Percentiles rank a stretch among this genome's conserved stretches.
phyloP scores from a whole-genome alignment of 176 grass and related monocot species.

The Triticum turgidum region DNA sequence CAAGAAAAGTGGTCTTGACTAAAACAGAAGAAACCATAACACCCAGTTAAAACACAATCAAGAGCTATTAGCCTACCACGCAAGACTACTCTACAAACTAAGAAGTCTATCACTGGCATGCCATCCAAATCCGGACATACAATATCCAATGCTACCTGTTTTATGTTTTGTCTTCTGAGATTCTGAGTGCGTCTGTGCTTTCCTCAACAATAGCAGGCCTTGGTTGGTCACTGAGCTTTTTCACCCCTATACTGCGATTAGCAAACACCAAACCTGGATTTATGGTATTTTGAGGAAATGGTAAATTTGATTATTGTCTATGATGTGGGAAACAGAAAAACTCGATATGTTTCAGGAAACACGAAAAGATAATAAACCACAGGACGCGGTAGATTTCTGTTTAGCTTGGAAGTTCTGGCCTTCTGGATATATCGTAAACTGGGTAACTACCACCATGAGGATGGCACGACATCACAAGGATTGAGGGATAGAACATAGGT shows the following conservation, averaged over 20 bases:
- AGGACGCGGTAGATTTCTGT: background rate
- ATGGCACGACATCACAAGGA: background rate
- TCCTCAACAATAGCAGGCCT: background rate
- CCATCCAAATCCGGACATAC: too few species aligned
- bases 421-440: background rate
- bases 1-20: too few species aligned
- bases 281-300: slow-evolving; percentile 15
- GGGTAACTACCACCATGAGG: background rate
- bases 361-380: background rate
- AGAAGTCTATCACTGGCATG: too few species aligned
- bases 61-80: too few species aligned
- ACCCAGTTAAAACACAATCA: too few species aligned
- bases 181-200: background rate
- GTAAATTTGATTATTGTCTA: slow-evolving; percentile 15
- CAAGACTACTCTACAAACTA: too few species aligned
- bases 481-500: background rate
- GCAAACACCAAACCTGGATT: background rate
- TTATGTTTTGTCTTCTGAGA: slow-evolving; percentile 12
- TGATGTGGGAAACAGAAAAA: background rate
- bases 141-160: slow-evolving; percentile 3
- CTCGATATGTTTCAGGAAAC: slow-evolving; percentile 10
- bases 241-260: background rate
- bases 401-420: background rate
- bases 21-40: too few species aligned
- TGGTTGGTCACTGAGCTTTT: background rate